Conservation (phyloP, 352 stramenopile species). For the Saprolegnia parasitica region DNA sequence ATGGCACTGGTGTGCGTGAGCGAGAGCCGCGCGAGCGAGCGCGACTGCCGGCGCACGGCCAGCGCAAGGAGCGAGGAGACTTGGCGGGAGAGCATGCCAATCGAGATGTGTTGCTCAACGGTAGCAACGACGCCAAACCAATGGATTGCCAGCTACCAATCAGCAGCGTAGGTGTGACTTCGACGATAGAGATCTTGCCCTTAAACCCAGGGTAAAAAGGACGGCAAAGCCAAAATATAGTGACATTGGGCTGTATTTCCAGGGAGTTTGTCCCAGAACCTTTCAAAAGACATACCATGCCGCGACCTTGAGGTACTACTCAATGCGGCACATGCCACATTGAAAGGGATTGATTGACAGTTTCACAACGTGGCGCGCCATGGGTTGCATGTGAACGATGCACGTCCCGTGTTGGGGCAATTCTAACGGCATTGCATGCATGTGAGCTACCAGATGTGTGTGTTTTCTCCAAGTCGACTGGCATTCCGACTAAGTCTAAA, state of each 20-base stretch:
- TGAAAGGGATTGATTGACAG: background rate
- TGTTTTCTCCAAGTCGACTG: no score
- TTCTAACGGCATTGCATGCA: no score
- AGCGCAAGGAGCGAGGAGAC: slow-evolving; percentile 11
- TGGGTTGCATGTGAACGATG: no score
- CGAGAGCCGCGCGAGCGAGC: background rate
- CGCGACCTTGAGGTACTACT: no score
- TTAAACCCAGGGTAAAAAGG: background rate
- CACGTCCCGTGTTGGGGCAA: no score
- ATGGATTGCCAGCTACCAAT: background rate
- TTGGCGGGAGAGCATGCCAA: slow-evolving; percentile 21
- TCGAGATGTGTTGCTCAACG: background rate
- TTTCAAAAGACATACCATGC: no score
- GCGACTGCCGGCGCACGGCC: slow-evolving; percentile 17
- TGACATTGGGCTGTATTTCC: background rate
- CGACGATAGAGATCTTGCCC: background rate
- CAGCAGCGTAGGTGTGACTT: background rate
- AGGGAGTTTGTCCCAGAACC: background rate
- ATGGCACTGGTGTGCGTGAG: background rate
- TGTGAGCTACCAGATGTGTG: no score
- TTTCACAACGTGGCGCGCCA: no score
- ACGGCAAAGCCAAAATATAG: background rate
- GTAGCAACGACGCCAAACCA: background rate
- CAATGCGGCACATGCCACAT: background rate
- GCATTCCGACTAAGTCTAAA: no score